phyloP scores from a whole-genome alignment of 176 grass and related monocot species.

The Aegilops bicornis region DNA sequence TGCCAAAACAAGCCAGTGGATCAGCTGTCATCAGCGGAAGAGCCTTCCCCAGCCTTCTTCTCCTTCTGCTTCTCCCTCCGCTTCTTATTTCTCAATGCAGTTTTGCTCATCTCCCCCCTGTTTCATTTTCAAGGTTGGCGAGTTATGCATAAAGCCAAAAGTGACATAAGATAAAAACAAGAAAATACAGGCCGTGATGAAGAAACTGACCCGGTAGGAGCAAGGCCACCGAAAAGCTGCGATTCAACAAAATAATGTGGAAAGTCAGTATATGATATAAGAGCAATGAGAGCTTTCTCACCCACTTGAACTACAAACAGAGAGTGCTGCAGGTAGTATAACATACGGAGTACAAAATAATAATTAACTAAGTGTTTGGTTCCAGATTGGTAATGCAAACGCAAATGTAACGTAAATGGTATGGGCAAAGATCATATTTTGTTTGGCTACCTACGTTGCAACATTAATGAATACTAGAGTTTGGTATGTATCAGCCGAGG shows the following conservation, averaged over 20 bases:
- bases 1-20: slow-evolving; percentile 19
- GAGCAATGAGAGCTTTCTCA: neutral
- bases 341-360: neutral
- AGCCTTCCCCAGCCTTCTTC: slow-evolving; percentile 70
- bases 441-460: too few relatives aligned
- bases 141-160: neutral
- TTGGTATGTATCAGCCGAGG: too few relatives aligned
- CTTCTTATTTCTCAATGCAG: slow-evolving; percentile 95
- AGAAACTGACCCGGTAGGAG: slow-evolving; percentile 73
- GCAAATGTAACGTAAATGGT: too few relatives aligned
- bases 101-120: slow-evolving; percentile 93
- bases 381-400: too few relatives aligned
- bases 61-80: slow-evolving; percentile 88
- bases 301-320: slow-evolving; percentile 1
- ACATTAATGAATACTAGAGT: too few relatives aligned
- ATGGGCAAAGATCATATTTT: too few relatives aligned
- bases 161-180: neutral
- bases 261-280: slow-evolving; percentile 9
- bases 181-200: neutral
- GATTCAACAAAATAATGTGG: slow-evolving; percentile 19
- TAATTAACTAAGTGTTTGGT: neutral
- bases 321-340: neutral
- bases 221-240: slow-evolving; percentile 86
- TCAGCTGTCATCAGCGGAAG: slow-evolving; percentile 51
- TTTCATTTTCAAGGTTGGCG: neutral